phyloP scores from a whole-genome alignment of 352 stramenopile genomes.

The Blastocystis sp. region DNA sequence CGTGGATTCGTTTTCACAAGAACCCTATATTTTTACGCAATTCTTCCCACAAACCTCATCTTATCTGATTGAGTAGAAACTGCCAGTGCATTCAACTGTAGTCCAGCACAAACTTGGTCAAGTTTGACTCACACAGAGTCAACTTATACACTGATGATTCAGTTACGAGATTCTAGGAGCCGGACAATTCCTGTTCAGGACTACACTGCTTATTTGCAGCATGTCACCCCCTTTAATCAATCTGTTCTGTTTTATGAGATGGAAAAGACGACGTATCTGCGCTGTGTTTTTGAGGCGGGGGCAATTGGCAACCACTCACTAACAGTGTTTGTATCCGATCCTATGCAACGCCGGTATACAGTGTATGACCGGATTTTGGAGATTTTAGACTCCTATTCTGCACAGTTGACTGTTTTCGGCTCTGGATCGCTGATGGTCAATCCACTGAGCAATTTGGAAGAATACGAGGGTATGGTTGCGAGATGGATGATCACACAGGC shows the following conservation, averaged over 20 bases:
- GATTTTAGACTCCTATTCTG: background rate
- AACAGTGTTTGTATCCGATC: background rate
- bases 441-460: background rate
- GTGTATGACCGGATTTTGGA: background rate
- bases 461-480: background rate
- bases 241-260: background rate
- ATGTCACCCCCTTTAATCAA: background rate
- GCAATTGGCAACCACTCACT: background rate
- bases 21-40: too few relatives aligned
- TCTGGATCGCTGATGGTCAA: background rate
- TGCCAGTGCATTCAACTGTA: background rate
- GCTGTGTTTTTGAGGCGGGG: background rate
- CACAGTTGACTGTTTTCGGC: background rate
- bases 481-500: background rate
- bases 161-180: background rate
- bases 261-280: background rate
- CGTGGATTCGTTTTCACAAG: too few relatives aligned
- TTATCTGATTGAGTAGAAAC: too few relatives aligned
- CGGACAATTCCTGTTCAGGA: background rate
- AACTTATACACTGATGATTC: background rate
- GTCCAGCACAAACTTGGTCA: background rate
- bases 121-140: background rate
- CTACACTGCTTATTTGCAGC: background rate
- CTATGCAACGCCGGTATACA: background rate
- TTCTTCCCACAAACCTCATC: too few relatives aligned